phyloP scores from a whole-genome alignment of 2,329 filamentous ascomycete genomes.

The Paecilomyces fulvus region DNA sequence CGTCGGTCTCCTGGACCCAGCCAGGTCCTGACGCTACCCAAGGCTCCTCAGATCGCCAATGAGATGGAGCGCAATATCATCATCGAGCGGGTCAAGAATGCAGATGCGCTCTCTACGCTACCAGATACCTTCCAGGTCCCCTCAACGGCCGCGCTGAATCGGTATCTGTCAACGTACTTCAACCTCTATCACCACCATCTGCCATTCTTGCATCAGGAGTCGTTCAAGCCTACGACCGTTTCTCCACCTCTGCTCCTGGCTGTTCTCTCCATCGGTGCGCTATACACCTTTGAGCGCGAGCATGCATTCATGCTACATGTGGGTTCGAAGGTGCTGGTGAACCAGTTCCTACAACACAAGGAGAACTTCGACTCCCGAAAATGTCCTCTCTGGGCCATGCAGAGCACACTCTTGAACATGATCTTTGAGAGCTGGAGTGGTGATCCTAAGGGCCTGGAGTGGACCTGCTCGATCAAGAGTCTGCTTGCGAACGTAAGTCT shows the following conservation, averaged over 20 bases:
- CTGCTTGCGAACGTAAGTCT: constrained; percentile 67
- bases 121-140: constrained; percentile 87
- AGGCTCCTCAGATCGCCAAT: constrained; percentile 69
- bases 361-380: constrained; percentile 98
- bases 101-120: constrained; percentile 73
- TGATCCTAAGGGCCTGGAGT: constrained; percentile 92
- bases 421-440: constrained; percentile 99
- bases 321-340: constrained; percentile 92
- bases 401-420: constrained; percentile 95
- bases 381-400: constrained; percentile 97
- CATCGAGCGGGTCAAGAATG: constrained; percentile 73
- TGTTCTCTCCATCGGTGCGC: constrained; percentile 85
- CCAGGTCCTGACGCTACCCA: constrained; percentile 55
- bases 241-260: constrained; percentile 79
- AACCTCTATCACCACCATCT: constrained; percentile 94
- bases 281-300: constrained; percentile 96
- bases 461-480: constrained; percentile 98
- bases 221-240: constrained; percentile 71
- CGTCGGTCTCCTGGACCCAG: constrained; percentile 61
- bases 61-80: constrained; percentile 82
- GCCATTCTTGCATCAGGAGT: constrained; percentile 87
- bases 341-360: constrained; percentile 95
- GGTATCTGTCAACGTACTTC: constrained; percentile 93
- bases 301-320: constrained; percentile 96
- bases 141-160: constrained; percentile 69